Conservation (phyloP, 139 green algal species). For the Micromonas pusilla region DNA sequence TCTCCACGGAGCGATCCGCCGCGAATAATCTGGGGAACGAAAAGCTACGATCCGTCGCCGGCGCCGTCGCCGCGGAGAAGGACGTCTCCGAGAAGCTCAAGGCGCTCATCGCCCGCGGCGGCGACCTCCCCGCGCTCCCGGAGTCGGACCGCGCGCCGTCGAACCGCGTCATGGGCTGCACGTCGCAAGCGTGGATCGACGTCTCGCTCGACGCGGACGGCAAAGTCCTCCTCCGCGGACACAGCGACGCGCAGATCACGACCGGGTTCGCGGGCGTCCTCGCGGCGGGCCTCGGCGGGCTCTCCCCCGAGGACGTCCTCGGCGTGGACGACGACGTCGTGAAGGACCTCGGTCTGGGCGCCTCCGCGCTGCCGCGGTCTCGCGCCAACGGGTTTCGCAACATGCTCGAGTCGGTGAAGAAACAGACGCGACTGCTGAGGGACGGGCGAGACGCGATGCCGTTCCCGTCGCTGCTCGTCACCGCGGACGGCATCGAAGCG, state of each 20-base stretch:
- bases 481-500: constrained; percentile 38
- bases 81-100: constrained; percentile 23
- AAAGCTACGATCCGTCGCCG: too few species aligned
- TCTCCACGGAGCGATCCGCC: too few species aligned
- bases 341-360: neutral
- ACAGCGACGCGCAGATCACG: constrained; percentile 71
- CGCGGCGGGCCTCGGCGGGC: constrained; percentile 38
- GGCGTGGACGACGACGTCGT: constrained; percentile 26
- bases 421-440: constrained; percentile 47
- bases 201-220: constrained; percentile 46
- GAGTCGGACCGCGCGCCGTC: constrained; percentile 37
- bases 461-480: constrained; percentile 87
- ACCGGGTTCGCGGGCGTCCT: constrained; percentile 66
- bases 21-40: too few species aligned
- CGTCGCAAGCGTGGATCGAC: constrained; percentile 74
- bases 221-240: constrained; percentile 48
- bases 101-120: constrained; percentile 50
- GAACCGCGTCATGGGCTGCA: constrained; percentile 91
- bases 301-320: constrained; percentile 57
- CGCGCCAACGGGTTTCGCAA: constrained; percentile 72
- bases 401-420: constrained; percentile 72
- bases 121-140: constrained; percentile 38
- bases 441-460: neutral
- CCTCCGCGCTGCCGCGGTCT: constrained; percentile 29
- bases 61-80: too few species aligned